A percentile compares a stretch with the other conserved stretches of the same genome.
Conservation (phyloP, 768 basidiomycete genomes). For the Amanita molliuscula region DNA sequence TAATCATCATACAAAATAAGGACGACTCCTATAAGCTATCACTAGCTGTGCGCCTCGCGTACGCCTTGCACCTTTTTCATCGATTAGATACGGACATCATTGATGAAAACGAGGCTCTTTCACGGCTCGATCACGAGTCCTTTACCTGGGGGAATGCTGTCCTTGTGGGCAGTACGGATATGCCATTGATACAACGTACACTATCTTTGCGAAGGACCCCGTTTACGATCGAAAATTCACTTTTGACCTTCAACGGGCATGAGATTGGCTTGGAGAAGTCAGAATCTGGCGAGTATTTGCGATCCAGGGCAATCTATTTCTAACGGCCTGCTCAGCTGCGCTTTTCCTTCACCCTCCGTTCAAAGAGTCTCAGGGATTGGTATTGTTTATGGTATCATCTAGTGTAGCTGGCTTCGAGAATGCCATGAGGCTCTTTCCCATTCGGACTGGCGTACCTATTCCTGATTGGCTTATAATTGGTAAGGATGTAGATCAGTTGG, state of each 20-base stretch:
- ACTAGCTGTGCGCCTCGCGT: conserved; percentile 55
- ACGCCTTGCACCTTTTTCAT: conserved; percentile 60
- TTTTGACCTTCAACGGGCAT: conserved; percentile 9
- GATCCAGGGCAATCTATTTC: conserved; percentile 8
- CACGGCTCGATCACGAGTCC: conserved; percentile 10
- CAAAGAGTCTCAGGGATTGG: conserved; percentile 15
- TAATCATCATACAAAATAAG: conserved; percentile 40
- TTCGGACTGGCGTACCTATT: conserved; percentile 67
- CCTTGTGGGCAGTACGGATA: conserved; percentile 36
- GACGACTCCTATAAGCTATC: conserved; percentile 27
- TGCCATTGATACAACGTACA: conserved; percentile 20
- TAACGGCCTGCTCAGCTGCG: conserved; percentile 24
- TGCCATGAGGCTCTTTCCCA: conserved; percentile 64
- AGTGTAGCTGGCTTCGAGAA: conserved; percentile 54
- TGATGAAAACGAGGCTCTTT: conserved; percentile 25
- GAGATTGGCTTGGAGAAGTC: conserved; percentile 16
- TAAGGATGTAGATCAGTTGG: conserved; percentile 38
- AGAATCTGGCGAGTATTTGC: conserved; percentile 18
- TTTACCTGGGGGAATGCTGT: conserved; percentile 43
- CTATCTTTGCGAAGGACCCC: conserved; percentile 23
- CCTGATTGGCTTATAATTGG: conserved; percentile 74
- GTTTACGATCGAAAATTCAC: conserved; percentile 13
- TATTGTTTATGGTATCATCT: conserved; percentile 52
- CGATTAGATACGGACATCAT: conserved; percentile 58
- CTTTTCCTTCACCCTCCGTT: conserved; percentile 67